These are phyloP conservation scores for Exophiala oligosperma DNA, from an alignment of 2,329 filamentous ascomycete species.

Conservation along the genomic window DNA sequence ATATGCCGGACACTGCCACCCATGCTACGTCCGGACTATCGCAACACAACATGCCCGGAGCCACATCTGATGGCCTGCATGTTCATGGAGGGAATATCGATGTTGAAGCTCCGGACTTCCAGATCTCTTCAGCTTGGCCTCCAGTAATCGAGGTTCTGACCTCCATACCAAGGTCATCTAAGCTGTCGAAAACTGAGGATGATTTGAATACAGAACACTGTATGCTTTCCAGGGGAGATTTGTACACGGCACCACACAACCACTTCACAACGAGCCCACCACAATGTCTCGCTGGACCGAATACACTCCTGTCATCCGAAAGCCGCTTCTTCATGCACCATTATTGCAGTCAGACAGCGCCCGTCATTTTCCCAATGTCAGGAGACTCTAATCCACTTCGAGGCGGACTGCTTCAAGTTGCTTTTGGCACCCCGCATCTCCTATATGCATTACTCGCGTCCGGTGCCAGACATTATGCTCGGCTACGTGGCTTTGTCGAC, in stretches of 20 bases:
- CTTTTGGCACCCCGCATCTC: slow-evolving; percentile 32
- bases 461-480: slow-evolving; percentile 33
- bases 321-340: slow-evolving; percentile 32
- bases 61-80: no score
- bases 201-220: background rate
- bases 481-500: slow-evolving; percentile 26
- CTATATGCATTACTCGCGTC: slow-evolving; percentile 33
- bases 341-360: slow-evolving; percentile 31
- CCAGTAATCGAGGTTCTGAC: no score
- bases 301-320: slow-evolving; percentile 25
- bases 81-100: no score
- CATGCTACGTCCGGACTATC: no score
- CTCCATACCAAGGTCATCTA: background rate
- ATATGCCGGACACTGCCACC: no score
- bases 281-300: slow-evolving; percentile 5
- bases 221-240: slow-evolving; percentile 15
- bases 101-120: no score
- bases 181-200: background rate
- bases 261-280: no score
- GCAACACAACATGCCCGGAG: no score
- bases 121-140: no score
- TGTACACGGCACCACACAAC: background rate
- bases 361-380: slow-evolving; percentile 32
- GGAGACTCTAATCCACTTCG: slow-evolving; percentile 27
- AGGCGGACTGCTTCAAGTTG: slow-evolving; percentile 29